Conservation (phyloP, 805 yeast species). For the Kluyveromyces wickerhamii region DNA sequence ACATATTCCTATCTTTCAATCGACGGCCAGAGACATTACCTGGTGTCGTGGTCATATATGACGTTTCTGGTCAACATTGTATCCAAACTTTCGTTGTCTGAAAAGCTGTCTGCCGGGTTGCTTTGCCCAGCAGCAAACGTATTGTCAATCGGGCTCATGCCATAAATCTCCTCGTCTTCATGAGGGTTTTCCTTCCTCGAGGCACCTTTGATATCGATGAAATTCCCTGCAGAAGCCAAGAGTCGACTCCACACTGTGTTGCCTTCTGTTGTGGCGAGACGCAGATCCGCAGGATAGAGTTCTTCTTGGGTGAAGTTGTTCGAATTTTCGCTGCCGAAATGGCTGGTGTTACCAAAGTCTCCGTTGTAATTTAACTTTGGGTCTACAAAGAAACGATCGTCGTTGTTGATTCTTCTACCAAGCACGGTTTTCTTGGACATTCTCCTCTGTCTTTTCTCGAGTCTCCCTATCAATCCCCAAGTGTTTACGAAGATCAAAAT, state of each 20-base stretch:
- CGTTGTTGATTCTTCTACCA: conserved; percentile 26
- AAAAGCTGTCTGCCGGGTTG: neutral
- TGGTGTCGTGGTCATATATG: conserved; percentile 18
- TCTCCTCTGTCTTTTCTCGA: conserved; percentile 22
- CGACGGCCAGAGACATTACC: conserved; percentile 1
- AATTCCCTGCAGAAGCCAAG: neutral
- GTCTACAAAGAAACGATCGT: conserved; percentile 23
- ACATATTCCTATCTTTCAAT: no score
- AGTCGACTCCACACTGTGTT: neutral
- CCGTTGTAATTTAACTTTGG: conserved; percentile 16
- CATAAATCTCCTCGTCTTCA: neutral
- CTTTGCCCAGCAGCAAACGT: no score
- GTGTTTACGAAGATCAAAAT: conserved; percentile 25
- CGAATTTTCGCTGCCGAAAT: no score
- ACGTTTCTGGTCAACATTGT: conserved; percentile 26
- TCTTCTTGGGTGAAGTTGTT: no score
- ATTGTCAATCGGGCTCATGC: neutral
- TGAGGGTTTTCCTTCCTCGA: neutral
- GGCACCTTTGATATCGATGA: neutral
- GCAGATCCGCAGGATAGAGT: neutral
- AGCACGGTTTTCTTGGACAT: conserved; percentile 23
- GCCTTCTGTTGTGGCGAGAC: neutral
- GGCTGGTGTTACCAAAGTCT: neutral
- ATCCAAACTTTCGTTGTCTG: conserved; percentile 20
- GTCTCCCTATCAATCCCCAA: conserved; percentile 28